Evolutionary conservation across 2,329 filamentous ascomycete genomes (phyloP), one percentile per base, ranked within the genome.

Genomic region (Hypoxylon rubiginosum): DNA sequence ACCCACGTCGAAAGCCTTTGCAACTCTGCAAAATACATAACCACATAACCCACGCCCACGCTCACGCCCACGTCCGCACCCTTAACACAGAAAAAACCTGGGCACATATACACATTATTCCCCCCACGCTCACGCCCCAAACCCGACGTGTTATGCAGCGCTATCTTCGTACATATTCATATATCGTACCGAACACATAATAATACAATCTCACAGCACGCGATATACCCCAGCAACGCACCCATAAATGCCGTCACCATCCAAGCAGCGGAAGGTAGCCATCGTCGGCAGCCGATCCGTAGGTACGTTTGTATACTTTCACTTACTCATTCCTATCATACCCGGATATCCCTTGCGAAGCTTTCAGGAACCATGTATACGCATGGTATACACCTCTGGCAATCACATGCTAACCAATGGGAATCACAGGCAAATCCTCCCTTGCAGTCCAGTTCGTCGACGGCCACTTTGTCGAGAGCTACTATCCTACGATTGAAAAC

Each of bases 401-500:
- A 39, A 36, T 50, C 48, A 58, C 30, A 57, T 26, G 65, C 63
- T 67, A 60, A 63, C 24, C 58, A 50, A 32, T 21, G 11, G 36
- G 39, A 50, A 50, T 58, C 58, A 26, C 75, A 98, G 96, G 96
- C 81, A 99, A 99, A 86, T 97, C 94, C 21, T 98, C 95, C 58
- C 89, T 99, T 71, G 97, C 96, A 11, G 96, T 98, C 51, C 95
- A 95, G 78, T 98, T 96, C 77, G 95, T 97, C 77, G 96, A 99
- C 79, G 94, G 94, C 68, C 94, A 97, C 82, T 99, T 99, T 78
- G 95, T 99, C 77, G 96, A 99, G 81, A 97, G 92, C 80, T 99
- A 99, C 82, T 99, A 99, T 80, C 96, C 96, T 36, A 99, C 96
- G 43, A 98, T 99, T 76, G 96, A 99, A 81, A 99, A 98, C 80